Evolutionary conservation across 176 grass and related monocot species (phyloP).

Genomic region (Luzula sylvatica): DNA sequence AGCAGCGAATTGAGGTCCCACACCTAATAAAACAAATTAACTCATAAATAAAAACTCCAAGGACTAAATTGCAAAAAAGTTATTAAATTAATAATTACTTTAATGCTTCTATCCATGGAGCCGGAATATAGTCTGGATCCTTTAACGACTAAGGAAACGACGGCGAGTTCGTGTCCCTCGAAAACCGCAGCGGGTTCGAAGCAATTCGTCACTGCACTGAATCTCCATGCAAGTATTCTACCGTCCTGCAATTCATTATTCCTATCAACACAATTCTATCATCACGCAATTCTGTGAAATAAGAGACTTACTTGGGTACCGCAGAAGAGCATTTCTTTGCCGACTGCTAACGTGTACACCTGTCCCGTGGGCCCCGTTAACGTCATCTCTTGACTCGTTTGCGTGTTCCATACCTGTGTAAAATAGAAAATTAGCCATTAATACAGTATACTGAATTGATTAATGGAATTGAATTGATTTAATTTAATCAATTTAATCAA

Average conservation of each 20-base stretch:
- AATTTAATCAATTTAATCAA: too few relatives aligned
- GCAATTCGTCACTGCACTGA: slow-evolving; percentile 43
- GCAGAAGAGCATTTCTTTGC: slow-evolving; percentile 77
- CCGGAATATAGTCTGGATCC: slow-evolving; percentile 68
- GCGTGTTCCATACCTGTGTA: slow-evolving; percentile 77
- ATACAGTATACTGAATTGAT: neutral
- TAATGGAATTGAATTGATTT: too few relatives aligned
- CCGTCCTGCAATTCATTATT: slow-evolving; percentile 60
- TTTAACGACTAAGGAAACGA: slow-evolving; percentile 73
- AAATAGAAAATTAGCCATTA: slow-evolving; percentile 1
- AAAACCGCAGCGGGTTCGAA: slow-evolving; percentile 82
- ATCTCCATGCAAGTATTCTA: slow-evolving; percentile 84
- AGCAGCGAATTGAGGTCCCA: slow-evolving; percentile 89
- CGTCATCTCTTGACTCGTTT: slow-evolving; percentile 55
- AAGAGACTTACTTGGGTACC: slow-evolving; percentile 58
- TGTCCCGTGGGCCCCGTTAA: slow-evolving; percentile 80
- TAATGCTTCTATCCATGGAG: slow-evolving; percentile 93
- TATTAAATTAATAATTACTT: slow-evolving; percentile 33
- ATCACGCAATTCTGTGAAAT: neutral
- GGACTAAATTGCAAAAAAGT: neutral
- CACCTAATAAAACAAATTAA: slow-evolving; percentile 46
- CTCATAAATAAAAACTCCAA: neutral
- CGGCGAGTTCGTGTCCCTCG: slow-evolving; percentile 56
- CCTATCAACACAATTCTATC: neutral
- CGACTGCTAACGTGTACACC: slow-evolving; percentile 73